These are phyloP conservation scores for Thelonectria olida DNA, from an alignment of 2,329 filamentous ascomycete genomes.

Conservation along the genomic window DNA sequence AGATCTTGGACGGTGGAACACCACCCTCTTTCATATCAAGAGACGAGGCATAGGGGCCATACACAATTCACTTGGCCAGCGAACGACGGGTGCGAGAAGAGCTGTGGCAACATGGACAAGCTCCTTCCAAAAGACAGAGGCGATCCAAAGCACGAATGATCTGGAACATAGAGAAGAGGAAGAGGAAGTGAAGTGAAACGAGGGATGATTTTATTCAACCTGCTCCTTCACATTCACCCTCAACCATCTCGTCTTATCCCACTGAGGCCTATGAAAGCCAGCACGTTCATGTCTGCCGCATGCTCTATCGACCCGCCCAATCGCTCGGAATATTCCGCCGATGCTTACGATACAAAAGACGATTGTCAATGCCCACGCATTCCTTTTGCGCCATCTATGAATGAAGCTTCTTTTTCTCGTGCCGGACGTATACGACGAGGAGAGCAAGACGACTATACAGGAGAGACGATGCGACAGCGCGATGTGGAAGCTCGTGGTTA, in stretches of 20 bases:
- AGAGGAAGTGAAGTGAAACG: neutral
- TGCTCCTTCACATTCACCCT: neutral
- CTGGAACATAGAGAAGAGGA: neutral
- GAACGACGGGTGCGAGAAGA: conserved; percentile 19
- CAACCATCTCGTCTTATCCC: conserved; percentile 18
- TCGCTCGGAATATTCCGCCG: conserved; percentile 25
- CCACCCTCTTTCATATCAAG: conserved; percentile 54
- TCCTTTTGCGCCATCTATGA: conserved; percentile 23
- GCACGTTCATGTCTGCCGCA: conserved; percentile 30
- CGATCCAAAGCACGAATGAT: no score
- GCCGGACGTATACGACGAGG: conserved; percentile 6
- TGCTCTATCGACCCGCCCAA: conserved; percentile 25
- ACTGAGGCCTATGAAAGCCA: conserved; percentile 24
- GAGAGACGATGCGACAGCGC: conserved; percentile 12
- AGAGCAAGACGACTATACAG: neutral
- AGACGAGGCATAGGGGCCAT: conserved; percentile 39
- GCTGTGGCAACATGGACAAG: conserved; percentile 15
- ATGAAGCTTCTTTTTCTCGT: conserved; percentile 22
- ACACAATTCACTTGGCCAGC: conserved; percentile 1
- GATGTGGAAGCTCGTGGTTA: conserved; percentile 34
- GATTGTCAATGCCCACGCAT: conserved; percentile 31
- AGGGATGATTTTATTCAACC: conserved; percentile 11
- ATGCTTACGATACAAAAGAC: conserved; percentile 32
- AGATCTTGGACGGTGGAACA: conserved; percentile 58
- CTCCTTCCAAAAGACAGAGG: neutral